Base-by-base conservation (phyloP, 2,329 filamentous ascomycete genomes). In the Teratosphaeria gauchensis region DNA sequence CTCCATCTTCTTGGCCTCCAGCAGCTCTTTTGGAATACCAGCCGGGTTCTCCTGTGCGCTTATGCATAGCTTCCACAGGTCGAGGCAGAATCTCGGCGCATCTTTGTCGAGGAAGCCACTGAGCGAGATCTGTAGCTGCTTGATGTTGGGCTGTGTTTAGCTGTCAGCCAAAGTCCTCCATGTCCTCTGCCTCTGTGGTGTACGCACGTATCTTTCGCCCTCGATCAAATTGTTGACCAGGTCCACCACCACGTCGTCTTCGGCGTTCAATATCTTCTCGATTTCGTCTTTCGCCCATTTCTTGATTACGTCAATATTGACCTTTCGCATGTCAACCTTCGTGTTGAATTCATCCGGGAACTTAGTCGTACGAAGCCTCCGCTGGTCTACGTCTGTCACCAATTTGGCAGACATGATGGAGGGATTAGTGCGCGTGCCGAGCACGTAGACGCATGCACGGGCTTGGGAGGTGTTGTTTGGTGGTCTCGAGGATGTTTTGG, bases 241-340 rank as follows among this genome's bases (percentile, higher is more conserved):
- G 75, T 96, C 92, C 64, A 94, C 94, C 3, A 97, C 88, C 55
- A 99, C 90, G 71, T 99, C 94, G 71, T 99, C 94, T 68, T 99
- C 94, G 66, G 83, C 89, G n/a, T 89, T 89, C 51, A 97, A 78
- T 54, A 97, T 92, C 59, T 90, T 87, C 28, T 87, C 89, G 58
- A 99, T 90, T 73, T 87, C 89, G 68, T 86, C 84, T 4, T 90
- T 88, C 72, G 97, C 96, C 94, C 94, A 99, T 89, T 94, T 95
- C 82, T 96, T 96, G 85, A 99, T 95, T 58, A 99, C 89, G 74
- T 95, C 90, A 55, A 96, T 80, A 72, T 99, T 96, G 74, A 99
- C 91, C 78, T 97, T 97, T 67, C 86, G 84, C 84, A 95, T 96
- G 78, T 99, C 92, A 64, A 99, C 94, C 78, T 96, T 96, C 72